Percentiles rank a stretch among this genome's conserved stretches.
Conservation (phyloP, 73 alveolate species). For the Paraurostyla sp. region DNA sequence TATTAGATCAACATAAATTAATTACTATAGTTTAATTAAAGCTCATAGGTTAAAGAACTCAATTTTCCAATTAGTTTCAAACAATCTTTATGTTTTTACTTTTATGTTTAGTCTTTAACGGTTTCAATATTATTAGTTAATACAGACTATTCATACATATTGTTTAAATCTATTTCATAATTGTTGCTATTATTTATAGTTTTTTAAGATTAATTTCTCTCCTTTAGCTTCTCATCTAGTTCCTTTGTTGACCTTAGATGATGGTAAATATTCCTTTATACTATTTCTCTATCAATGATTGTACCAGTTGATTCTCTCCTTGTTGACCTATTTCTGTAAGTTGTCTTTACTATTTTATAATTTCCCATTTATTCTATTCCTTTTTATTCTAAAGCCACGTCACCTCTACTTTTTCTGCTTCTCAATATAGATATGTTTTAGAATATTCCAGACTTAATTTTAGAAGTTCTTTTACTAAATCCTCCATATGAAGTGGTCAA, state of each 20-base stretch:
- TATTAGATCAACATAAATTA: background rate
- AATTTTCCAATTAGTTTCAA: background rate
- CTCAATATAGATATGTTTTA: no score
- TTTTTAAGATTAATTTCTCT: background rate
- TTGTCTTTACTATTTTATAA: background rate
- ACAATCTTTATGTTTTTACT: no score
- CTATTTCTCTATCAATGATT: background rate
- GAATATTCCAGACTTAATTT: no score
- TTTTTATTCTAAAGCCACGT: background rate
- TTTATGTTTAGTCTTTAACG: no score
- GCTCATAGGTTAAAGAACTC: background rate
- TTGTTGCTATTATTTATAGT: background rate
- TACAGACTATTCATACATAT: background rate
- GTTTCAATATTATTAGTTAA: background rate
- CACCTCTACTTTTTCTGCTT: no score
- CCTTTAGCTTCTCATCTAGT: background rate
- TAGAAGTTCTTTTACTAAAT: background rate
- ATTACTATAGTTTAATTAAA: constrained; percentile 7
- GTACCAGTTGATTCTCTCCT: constrained; percentile 11
- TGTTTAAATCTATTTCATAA: constrained; percentile 9
- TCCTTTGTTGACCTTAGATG: constrained; percentile 5
- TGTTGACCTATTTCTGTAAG: background rate
- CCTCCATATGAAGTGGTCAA: background rate
- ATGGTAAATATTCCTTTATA: background rate
- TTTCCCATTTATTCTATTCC: background rate